Percentiles rank a stretch among this genome's conserved stretches.
phyloP scores from a whole-genome alignment of 495 filamentous ascomycete genomes.

The Lindgomyces ingoldianus region DNA sequence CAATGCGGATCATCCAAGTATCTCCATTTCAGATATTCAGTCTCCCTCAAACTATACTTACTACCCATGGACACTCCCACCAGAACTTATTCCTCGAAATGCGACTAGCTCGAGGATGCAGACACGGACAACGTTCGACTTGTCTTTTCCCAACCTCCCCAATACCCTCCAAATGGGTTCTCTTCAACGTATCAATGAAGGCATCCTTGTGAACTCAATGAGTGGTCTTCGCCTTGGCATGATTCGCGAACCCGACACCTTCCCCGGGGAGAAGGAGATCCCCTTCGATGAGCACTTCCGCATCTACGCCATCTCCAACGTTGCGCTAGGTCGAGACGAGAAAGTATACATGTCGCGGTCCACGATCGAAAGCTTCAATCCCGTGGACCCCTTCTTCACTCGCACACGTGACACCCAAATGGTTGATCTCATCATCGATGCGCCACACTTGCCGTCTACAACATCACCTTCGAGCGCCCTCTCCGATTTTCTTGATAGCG shows the following conservation, averaged over 20 bases:
- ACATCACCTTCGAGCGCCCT: conserved; percentile 13
- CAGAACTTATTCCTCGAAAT: conserved; percentile 68
- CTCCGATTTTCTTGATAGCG: conserved; percentile 19
- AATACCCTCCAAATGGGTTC: conserved; percentile 54
- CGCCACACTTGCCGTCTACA: conserved; percentile 36
- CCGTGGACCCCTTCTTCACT: conserved; percentile 80
- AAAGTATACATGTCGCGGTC: conserved; percentile 79
- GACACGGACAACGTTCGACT: conserved; percentile 64
- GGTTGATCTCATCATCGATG: conserved; percentile 70
- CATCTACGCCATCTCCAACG: conserved; percentile 67
- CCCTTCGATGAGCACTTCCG: conserved; percentile 35
- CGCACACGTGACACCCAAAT: conserved; percentile 69
- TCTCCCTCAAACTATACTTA: conserved; percentile 77
- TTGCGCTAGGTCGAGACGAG: conserved; percentile 85
- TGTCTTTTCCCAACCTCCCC: conserved; percentile 75
- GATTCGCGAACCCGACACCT: conserved; percentile 59
- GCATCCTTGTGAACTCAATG: conserved; percentile 76
- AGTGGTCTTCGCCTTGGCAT: conserved; percentile 77
- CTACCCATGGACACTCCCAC: conserved; percentile 90
- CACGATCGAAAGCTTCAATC: conserved; percentile 68
- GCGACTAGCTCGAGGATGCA: conserved; percentile 69
- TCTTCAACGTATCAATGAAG: conserved; percentile 53
- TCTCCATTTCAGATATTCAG: conserved; percentile 58
- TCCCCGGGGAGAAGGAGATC: neutral
- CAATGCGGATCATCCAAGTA: conserved; percentile 55